Evolutionary conservation across 179 eudicot species (phyloP), one percentile per base, ranked within the genome.

Genomic region (Pouteria campechiana): DNA sequence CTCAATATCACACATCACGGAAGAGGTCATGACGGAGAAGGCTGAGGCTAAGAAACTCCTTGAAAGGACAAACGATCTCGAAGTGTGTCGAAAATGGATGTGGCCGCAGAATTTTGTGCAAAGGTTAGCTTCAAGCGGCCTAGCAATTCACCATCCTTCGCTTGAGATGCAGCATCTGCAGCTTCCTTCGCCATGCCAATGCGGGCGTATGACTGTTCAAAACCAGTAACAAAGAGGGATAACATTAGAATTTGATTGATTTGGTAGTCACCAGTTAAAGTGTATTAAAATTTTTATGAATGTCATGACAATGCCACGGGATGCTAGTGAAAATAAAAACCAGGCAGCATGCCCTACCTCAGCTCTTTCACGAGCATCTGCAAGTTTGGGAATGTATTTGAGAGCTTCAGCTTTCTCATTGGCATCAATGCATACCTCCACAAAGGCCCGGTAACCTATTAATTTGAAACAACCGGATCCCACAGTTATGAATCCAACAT

Each of bases 101-200:
- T 64, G 37, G 94, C 93, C 44, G 87, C 79, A 2, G 84, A 62
- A 61, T 79, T 90, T 45, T 90, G 96, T 13, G 87, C 65, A 58
- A 90, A 82, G 43, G 76, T 76, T 35, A 54, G 19, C 58, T 67
- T 76, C 59, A 86, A 48, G 8, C 87, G 72, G 37, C 81, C 81
- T 27, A 89, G 93, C 36, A 89, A 58, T 64, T 86, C 98, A 24
- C 83, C 74, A 35, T 86, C 97, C 45, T 81, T 81, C 10, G 90
- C 67, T 60, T 85, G 97, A 25, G 93, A 67, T 39, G 93, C 95
- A 57, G 97, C 90, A 37, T 89, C 97, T 7, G 86, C 97, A 29
- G 97, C 93, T 76, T 89, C 97, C 60, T 81, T 89, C 14, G 93
- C 86, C 97, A 89, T 81, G 33, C 95, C 97, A 29, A 89, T 72